Conservation (phyloP, 202 grass and related monocot species). For the Panicum hallii region DNA sequence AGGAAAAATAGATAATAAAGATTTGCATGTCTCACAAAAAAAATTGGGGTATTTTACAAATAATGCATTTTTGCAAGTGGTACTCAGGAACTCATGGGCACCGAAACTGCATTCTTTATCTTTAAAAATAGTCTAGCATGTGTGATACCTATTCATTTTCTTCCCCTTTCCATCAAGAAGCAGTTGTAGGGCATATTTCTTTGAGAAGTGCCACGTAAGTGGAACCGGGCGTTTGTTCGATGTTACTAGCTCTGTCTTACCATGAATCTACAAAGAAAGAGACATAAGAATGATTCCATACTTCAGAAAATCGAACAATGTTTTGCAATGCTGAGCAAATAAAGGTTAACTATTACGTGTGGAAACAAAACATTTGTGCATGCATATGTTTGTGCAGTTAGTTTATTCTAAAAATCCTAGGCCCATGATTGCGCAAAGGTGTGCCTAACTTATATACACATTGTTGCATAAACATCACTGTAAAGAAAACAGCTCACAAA, state of each 20-base stretch:
- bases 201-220: conserved; percentile 98
- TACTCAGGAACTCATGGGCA: neutral
- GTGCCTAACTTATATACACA: conserved; percentile 5
- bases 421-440: neutral
- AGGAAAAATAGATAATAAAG: neutral
- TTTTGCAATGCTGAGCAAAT: conserved; percentile 12
- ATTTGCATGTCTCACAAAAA: neutral
- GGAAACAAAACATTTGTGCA: conserved; percentile 4
- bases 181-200: conserved; percentile 66
- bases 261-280: conserved; percentile 79
- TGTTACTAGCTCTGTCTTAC: conserved; percentile 93
- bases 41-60: neutral
- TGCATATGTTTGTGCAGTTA: conserved; percentile 23
- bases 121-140: conserved; percentile 2
- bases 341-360: conserved; percentile 36
- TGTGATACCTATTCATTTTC: conserved; percentile 90
- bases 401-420: conserved; percentile 20
- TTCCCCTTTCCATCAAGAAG: conserved; percentile 92
- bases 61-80: conserved; percentile 8
- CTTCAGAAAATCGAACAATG: conserved; percentile 23
- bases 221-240: conserved; percentile 91
- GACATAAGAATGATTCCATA: conserved; percentile 38
- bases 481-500: conserved; percentile 41
- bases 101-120: neutral
- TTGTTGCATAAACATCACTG: conserved; percentile 28